Percentiles rank a stretch among this genome's conserved stretches.
Conservation (phyloP, 1,284 basidiomycete species). For the Malassezia nana region DNA sequence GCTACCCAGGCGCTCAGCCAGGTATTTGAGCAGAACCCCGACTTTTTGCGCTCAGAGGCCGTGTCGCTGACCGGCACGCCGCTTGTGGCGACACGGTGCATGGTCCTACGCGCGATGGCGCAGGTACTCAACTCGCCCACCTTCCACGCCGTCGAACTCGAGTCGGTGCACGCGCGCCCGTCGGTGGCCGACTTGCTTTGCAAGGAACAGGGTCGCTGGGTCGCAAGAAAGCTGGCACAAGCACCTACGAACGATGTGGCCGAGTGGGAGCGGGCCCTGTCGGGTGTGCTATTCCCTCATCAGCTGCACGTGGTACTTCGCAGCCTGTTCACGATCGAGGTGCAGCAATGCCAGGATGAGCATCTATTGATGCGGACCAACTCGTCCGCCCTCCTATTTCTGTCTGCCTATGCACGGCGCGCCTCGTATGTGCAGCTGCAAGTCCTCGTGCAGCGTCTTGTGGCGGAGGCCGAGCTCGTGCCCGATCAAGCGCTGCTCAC, state of each 20-base stretch:
- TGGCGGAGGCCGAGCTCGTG: not conserved
- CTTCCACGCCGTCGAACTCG: not conserved
- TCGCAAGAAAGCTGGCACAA: not conserved
- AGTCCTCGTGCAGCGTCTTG: not conserved
- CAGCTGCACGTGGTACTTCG: not conserved
- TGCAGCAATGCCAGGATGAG: not conserved
- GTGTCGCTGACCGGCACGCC: not conserved
- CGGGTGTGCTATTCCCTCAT: not conserved
- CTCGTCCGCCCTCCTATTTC: not conserved
- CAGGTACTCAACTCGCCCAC: not conserved
- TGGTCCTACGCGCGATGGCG: not conserved
- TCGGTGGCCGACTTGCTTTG: not conserved
- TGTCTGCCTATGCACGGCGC: conserved; percentile 3
- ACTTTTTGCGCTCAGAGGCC: not conserved
- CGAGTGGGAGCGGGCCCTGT: not conserved
- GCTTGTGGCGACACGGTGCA: not conserved
- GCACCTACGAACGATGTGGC: not conserved
- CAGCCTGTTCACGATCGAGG: not conserved
- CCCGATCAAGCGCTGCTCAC: not conserved
- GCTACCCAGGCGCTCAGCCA: not conserved
- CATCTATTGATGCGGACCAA: conserved; percentile 7
- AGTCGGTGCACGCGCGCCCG: not conserved
- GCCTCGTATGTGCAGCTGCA: not conserved
- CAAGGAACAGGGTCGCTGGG: not conserved
- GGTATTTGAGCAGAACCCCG: not conserved